Conservation (phyloP, 306 rosid genomes). For the Quercus robur region DNA sequence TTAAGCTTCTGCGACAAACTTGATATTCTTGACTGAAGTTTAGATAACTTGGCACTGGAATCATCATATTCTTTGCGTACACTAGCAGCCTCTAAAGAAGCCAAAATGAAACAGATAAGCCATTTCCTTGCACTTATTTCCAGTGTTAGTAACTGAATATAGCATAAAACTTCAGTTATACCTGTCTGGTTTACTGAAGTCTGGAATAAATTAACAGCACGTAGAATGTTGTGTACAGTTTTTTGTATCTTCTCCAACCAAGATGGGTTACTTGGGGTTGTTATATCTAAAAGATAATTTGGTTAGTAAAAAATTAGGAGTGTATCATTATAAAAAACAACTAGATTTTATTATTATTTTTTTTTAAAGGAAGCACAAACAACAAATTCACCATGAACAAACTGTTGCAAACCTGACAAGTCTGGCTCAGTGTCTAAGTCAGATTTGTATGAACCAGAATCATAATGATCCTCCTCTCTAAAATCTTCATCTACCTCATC, state of each 20-base stretch:
- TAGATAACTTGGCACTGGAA: conserved; percentile 78
- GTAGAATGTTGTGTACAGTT: conserved; percentile 58
- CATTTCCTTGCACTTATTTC: conserved; percentile 5
- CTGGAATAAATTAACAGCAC: conserved; percentile 82
- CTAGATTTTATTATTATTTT: no score
- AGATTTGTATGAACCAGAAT: conserved; percentile 52
- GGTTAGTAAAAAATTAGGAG: neutral
- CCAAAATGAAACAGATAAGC: conserved; percentile 29
- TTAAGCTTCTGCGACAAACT: conserved; percentile 78
- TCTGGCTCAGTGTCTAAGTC: conserved; percentile 57
- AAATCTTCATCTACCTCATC: conserved; percentile 57
- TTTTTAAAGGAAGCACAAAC: neutral
- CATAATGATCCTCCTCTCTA: conserved; percentile 57
- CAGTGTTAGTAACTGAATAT: neutral
- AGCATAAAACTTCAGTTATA: conserved; percentile 21
- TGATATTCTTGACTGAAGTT: conserved; percentile 83
- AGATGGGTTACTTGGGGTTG: conserved; percentile 63
- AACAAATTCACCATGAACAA: conserved; percentile 12
- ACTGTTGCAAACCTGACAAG: conserved; percentile 59
- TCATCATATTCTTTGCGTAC: conserved; percentile 91
- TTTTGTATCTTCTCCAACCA: conserved; percentile 82
- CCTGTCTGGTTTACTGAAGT: conserved; percentile 91
- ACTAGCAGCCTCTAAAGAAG: conserved; percentile 72
- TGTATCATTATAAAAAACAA: neutral
- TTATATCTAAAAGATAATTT: conserved; percentile 40